These are phyloP conservation scores for Sporothrix schenckii DNA, from an alignment of 2,329 filamentous ascomycete species.

Conservation along the genomic window DNA sequence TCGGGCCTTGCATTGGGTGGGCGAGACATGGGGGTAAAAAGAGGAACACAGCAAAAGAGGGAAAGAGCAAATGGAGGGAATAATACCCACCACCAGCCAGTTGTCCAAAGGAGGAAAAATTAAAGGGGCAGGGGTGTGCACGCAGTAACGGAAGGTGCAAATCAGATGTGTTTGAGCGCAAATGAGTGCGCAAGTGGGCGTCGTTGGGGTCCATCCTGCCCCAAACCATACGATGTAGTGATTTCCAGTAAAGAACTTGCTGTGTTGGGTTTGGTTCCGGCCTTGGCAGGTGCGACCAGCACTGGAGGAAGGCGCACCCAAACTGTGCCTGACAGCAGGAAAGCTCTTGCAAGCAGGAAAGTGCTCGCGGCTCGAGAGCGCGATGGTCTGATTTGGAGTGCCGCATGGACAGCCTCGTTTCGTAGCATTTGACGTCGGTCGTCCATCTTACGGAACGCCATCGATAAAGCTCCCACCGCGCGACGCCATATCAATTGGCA, in stretches of 20 bases:
- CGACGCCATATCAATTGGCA: slow-evolving; percentile 11
- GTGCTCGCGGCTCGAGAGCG: not conserved
- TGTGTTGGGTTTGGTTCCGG: not conserved
- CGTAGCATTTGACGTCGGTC: not conserved
- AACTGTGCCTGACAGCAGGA: not conserved
- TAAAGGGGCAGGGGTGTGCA: slow-evolving; percentile 34
- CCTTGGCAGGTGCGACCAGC: slow-evolving; percentile 22
- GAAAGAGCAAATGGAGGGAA: slow-evolving; percentile 29
- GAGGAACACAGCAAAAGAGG: slow-evolving; percentile 14
- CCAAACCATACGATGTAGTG: slow-evolving; percentile 12
- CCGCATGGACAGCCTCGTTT: slow-evolving; percentile 8
- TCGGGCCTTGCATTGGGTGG: slow-evolving; percentile 10
- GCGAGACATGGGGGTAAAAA: slow-evolving; percentile 17
- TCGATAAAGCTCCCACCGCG: not conserved
- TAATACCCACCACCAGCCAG: not conserved
- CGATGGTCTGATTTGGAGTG: slow-evolving; percentile 10
- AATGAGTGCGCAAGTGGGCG: slow-evolving; percentile 19
- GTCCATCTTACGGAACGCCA: not conserved
- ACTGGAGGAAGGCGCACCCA: not conserved
- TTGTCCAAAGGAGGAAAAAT: slow-evolving; percentile 2
- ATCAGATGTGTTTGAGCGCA: slow-evolving; percentile 2
- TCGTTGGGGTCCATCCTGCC: slow-evolving; percentile 13
- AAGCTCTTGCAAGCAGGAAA: not conserved
- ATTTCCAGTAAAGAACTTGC: slow-evolving; percentile 24
- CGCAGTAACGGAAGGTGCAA: slow-evolving; percentile 30